Conservation (phyloP, 1,284 basidiomycete genomes). For the Moniliophthora roreri region DNA sequence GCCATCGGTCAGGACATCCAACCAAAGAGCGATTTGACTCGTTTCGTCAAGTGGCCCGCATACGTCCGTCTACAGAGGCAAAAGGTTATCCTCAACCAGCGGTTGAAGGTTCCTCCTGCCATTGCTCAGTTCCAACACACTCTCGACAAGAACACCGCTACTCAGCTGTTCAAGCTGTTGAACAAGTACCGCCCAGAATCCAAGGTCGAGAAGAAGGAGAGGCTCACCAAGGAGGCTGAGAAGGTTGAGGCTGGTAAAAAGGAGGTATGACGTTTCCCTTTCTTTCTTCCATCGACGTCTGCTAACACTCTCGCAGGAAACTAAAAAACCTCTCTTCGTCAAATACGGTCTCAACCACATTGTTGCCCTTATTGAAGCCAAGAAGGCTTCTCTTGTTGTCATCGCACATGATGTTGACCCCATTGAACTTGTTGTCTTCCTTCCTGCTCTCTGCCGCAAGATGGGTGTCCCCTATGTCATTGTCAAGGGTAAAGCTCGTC, state of each 20-base stretch:
- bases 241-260: constrained; percentile 80
- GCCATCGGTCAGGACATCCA: constrained; percentile 97
- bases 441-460: constrained; percentile 98
- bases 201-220: constrained; percentile 97
- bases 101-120: constrained; percentile 97
- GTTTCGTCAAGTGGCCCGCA: constrained; percentile 99
- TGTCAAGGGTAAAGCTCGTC: constrained; percentile 96
- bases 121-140: constrained; percentile 98
- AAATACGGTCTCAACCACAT: constrained; percentile 98
- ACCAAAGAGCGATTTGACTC: constrained; percentile 89
- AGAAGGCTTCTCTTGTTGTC: constrained; percentile 96
- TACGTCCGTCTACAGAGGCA: constrained; percentile 98
- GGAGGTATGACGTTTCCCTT: constrained; percentile 9
- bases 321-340: constrained; percentile 93
- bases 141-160: constrained; percentile 99
- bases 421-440: constrained; percentile 97
- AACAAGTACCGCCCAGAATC: constrained; percentile 97
- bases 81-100: constrained; percentile 98
- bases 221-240: constrained; percentile 78
- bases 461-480: constrained; percentile 99
- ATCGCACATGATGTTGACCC: constrained; percentile 99
- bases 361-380: constrained; percentile 93
- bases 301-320: constrained; percentile 45
- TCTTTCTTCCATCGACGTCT: neutral
- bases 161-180: constrained; percentile 95